Conservation (phyloP, 176 grass and related monocot species). For the maize (Zea mays) region Zm-B73-REFERENCE-NAM-5.0 NC_050100.1:81555001-81555500, state of each 20-base stretch:
- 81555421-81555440: constrained; percentile 92
- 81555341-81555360: constrained; percentile 81
- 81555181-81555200: background rate
- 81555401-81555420: constrained; percentile 79
- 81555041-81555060: constrained; percentile 27
- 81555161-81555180: constrained; percentile 44
- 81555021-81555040: constrained; percentile 1
- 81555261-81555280: too few species aligned
- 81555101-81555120: constrained; percentile 78
- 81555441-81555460: constrained; percentile 99
- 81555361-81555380: constrained; percentile 82
- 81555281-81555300: background rate
- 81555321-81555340: constrained; percentile 88
- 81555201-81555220: background rate
- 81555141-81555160: constrained; percentile 83
- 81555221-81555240: background rate
- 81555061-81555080: constrained; percentile 37
- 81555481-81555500: constrained; percentile 54
- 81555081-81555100: constrained; percentile 83
- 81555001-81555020: background rate
- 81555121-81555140: constrained; percentile 91
- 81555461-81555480: constrained; percentile 98
- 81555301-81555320: constrained; percentile 22
- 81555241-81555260: background rate
- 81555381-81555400: constrained; percentile 95